A percentile compares a stretch with the other conserved stretches of the same genome.
Evolutionary conservation across 495 filamentous ascomycete genomes (phyloP).

Genomic region (Aspergillus haitiensis): DNA sequence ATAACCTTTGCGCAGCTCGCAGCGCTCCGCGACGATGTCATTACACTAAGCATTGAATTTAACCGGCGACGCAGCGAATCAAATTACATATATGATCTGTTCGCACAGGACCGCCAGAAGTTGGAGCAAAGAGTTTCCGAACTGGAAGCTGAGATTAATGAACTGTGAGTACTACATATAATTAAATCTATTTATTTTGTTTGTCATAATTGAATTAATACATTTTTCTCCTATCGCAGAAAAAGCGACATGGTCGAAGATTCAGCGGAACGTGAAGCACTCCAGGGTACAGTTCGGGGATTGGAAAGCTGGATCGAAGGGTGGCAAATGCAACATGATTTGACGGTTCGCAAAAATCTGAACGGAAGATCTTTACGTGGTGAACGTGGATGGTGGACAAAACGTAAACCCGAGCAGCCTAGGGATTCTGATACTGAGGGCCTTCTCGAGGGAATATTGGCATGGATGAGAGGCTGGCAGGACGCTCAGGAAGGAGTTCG

Average conservation of each 20-base stretch:
- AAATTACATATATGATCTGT: constrained; percentile 34
- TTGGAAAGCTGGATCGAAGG: constrained; percentile 36
- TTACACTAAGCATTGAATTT: constrained; percentile 30
- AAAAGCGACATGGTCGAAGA: constrained; percentile 36
- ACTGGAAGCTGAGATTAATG: constrained; percentile 35
- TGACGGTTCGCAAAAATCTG: constrained; percentile 10
- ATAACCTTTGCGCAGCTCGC: constrained; percentile 24
- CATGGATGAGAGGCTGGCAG: constrained; percentile 46
- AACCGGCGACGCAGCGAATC: constrained; percentile 35
- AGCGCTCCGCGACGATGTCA: constrained; percentile 30
- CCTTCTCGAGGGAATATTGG: constrained; percentile 39
- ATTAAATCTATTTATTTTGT: background rate
- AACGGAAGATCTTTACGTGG: constrained; percentile 6
- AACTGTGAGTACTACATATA: constrained; percentile 30
- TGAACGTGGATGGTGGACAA: constrained; percentile 22
- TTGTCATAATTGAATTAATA: constrained; percentile 1
- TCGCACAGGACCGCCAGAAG: constrained; percentile 31
- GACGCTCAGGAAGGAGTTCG: constrained; percentile 41
- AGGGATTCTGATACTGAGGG: constrained; percentile 28
- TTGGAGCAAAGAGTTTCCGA: constrained; percentile 29
- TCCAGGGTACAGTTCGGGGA: constrained; percentile 40
- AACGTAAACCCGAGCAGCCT: constrained; percentile 19
- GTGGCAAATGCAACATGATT: constrained; percentile 29
- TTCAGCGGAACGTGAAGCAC: constrained; percentile 38
- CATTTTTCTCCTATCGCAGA: constrained; percentile 18